Conservation (phyloP, 768 basidiomycete species). For the Hebeloma cylindrosporum region DNA sequence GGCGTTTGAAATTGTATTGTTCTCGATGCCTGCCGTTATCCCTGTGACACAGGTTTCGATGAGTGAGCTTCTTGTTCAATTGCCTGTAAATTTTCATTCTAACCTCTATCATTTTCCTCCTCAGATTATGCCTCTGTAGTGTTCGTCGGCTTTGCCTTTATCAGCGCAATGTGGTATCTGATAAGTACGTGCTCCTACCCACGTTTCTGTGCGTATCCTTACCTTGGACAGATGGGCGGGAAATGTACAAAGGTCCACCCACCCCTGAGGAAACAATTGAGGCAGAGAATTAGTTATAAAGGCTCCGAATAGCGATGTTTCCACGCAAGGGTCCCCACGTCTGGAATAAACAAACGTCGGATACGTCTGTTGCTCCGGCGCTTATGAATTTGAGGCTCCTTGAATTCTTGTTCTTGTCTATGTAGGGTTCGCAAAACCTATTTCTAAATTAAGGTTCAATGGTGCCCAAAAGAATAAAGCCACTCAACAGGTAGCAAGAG, state of each 20-base stretch:
- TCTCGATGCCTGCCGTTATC: conserved; percentile 66
- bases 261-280: conserved; percentile 29
- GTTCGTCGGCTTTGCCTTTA: conserved; percentile 58
- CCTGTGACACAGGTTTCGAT: conserved; percentile 53
- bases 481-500: no score
- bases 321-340: no score
- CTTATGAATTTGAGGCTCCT: no score
- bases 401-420: no score
- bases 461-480: no score
- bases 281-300: no score
- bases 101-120: not conserved
- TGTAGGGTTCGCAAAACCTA: no score
- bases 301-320: no score
- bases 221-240: conserved; percentile 36
- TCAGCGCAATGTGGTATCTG: conserved; percentile 62
- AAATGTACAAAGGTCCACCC: conserved; percentile 46
- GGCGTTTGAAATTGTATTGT: conserved; percentile 59
- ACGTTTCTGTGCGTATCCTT: not conserved
- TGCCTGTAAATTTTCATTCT: not conserved
- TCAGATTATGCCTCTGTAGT: conserved; percentile 69
- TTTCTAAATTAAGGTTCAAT: no score
- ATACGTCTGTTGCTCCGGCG: no score
- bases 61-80: conserved; percentile 31
- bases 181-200: conserved; percentile 41
- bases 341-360: no score